phyloP scores from a whole-genome alignment of 768 basidiomycete species.

The Saitozyma podzolica region DNA sequence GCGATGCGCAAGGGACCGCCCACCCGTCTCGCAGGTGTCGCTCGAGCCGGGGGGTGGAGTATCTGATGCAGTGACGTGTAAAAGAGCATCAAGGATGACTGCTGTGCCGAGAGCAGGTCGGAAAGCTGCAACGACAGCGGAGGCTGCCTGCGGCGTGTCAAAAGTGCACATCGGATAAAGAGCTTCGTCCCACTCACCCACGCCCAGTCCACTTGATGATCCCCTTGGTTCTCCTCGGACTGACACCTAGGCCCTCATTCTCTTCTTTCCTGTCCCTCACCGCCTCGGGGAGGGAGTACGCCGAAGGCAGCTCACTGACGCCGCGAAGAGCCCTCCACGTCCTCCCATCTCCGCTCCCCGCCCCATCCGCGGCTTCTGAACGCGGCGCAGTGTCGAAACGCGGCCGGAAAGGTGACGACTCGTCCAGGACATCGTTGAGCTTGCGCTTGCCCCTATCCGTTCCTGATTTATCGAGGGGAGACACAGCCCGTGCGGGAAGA shows the following conservation, averaged over 20 bases:
- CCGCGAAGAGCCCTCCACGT: not conserved
- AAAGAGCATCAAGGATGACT: constrained; percentile 35
- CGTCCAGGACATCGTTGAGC: not conserved
- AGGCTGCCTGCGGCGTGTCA: constrained; percentile 12
- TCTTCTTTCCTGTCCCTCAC: constrained; percentile 20
- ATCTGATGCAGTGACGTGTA: constrained; percentile 37
- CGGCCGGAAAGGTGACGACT: too few species aligned
- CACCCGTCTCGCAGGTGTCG: not conserved
- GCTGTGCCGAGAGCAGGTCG: constrained; percentile 22
- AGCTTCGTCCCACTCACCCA: constrained; percentile 21
- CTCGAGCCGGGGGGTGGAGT: constrained; percentile 11
- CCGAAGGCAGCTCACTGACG: not conserved
- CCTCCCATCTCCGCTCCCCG: constrained; percentile 5
- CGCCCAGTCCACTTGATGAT: constrained; percentile 23
- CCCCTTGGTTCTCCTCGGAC: constrained; percentile 28
- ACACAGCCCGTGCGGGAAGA: not conserved
- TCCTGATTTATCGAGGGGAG: not conserved
- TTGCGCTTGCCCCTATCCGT: not conserved
- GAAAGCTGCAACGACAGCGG: constrained; percentile 30
- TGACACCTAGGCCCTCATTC: constrained; percentile 35
- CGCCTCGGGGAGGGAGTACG: not conserved
- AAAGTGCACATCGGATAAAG: too few species aligned
- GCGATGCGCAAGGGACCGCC: not conserved
- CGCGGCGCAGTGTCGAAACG: too few species aligned
- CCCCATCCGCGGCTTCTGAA: constrained; percentile 11